phyloP scores from a whole-genome alignment of 2,329 filamentous ascomycete species.

The Rugonectria rugulosa region DNA sequence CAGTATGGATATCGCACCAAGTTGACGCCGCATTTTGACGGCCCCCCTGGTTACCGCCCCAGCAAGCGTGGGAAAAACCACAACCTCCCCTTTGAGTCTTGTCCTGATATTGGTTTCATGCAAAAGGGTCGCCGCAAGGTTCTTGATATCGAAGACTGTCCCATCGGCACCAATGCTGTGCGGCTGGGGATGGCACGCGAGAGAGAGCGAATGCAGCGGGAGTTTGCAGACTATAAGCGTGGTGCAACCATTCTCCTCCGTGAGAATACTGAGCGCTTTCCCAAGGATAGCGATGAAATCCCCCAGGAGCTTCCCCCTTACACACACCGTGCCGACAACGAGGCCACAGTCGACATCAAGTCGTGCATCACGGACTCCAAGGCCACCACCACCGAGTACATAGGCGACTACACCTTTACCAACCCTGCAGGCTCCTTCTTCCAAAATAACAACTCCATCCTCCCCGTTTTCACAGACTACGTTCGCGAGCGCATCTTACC shows the following conservation, averaged over 20 bases:
- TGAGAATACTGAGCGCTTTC: slow-evolving; percentile 78
- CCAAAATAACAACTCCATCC: slow-evolving; percentile 99
- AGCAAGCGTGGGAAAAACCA: slow-evolving; percentile 60
- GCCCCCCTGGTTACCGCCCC: slow-evolving; percentile 64
- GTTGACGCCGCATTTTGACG: slow-evolving; percentile 94
- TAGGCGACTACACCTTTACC: slow-evolving; percentile 83
- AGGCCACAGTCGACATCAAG: slow-evolving; percentile 76
- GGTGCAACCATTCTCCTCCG: slow-evolving; percentile 90
- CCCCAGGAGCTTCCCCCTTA: slow-evolving; percentile 41
- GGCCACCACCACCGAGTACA: slow-evolving; percentile 83
- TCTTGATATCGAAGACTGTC: slow-evolving; percentile 96
- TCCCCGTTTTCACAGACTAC: slow-evolving; percentile 84
- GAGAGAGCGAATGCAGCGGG: slow-evolving; percentile 74
- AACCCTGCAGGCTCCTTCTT: slow-evolving; percentile 96
- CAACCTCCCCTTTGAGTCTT: slow-evolving; percentile 59
- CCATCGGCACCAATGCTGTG: slow-evolving; percentile 89
- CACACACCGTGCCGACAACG: slow-evolving; percentile 57
- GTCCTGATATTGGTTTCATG: slow-evolving; percentile 90
- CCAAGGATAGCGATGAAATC: slow-evolving; percentile 52
- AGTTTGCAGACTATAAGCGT: slow-evolving; percentile 75
- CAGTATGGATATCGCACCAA: slow-evolving; percentile 97
- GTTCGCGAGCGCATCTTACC: slow-evolving; percentile 81
- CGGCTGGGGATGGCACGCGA: slow-evolving; percentile 80
- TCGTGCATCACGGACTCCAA: slow-evolving; percentile 89
- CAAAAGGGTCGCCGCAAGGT: slow-evolving; percentile 80